Evolutionary conservation across 1,139 yeast species (phyloP).

Genomic region (Magnusiomyces fungicola): DNA sequence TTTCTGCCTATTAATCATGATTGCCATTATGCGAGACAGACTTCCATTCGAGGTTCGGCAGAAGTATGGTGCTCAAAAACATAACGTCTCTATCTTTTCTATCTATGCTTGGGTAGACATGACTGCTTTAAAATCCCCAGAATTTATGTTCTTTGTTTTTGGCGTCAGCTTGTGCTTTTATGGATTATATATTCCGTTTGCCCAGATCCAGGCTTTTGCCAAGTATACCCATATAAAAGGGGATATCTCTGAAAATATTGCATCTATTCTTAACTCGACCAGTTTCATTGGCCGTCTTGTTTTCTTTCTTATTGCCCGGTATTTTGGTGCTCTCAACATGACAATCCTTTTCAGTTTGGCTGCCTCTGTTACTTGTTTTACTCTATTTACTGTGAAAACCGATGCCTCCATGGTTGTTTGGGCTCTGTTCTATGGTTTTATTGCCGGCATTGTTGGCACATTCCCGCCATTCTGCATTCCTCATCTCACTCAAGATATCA

Average conservation of each 20-base stretch:
- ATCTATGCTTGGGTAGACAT: constrained; percentile 10
- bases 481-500: constrained; percentile 45
- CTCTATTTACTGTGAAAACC: constrained; percentile 7
- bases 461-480: constrained; percentile 39
- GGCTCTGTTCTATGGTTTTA: constrained; percentile 38
- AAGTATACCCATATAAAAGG: not conserved
- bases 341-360: constrained; percentile 5
- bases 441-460: constrained; percentile 40
- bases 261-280: constrained; percentile 9
- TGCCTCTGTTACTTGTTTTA: not conserved
- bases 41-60: constrained; percentile 6
- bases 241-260: constrained; percentile 7
- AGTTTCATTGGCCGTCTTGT: constrained; percentile 12
- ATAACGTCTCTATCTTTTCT: constrained; percentile 6
- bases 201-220: constrained; percentile 13
- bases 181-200: constrained; percentile 10
- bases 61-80: not conserved
- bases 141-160: constrained; percentile 10
- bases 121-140: constrained; percentile 11
- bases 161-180: constrained; percentile 12
- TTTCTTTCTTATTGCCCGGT: constrained; percentile 5
- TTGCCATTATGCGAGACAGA: constrained; percentile 10
- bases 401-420: constrained; percentile 8
- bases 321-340: constrained; percentile 12
- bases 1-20: constrained; percentile 2